phyloP scores from a whole-genome alignment of 1,284 basidiomycete genomes.

The Trichosporon ovoides region DNA sequence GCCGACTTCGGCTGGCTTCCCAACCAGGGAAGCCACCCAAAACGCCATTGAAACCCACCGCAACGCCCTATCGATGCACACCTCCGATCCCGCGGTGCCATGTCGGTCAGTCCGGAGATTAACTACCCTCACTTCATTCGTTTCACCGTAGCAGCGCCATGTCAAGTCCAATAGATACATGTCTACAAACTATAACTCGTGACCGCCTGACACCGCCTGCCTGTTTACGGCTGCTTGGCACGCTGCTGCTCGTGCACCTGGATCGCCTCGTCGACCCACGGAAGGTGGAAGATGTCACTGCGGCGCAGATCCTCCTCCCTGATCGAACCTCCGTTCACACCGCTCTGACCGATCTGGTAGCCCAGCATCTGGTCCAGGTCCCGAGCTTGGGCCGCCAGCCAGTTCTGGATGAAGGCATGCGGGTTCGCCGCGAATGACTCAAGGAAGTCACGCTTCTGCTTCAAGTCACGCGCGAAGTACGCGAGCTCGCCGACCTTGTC shows the following conservation, averaged over 20 bases:
- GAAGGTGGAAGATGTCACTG: conserved; percentile 81
- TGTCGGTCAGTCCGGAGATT: too few relatives aligned
- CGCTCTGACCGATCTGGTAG: conserved; percentile 63
- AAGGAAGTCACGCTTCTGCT: conserved; percentile 81
- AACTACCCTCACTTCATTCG: too few relatives aligned
- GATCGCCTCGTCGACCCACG: conserved; percentile 62
- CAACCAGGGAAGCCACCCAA: too few relatives aligned
- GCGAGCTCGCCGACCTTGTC: conserved; percentile 78
- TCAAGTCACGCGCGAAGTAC: conserved; percentile 76
- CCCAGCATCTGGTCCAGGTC: conserved; percentile 86
- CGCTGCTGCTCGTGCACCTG: conserved; percentile 43
- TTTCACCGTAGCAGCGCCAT: too few relatives aligned
- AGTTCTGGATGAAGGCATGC: conserved; percentile 72
- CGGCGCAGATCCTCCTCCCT: conserved; percentile 79
- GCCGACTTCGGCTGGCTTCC: too few relatives aligned
- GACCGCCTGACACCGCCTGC: neutral
- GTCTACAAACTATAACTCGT: too few relatives aligned
- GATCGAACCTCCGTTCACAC: conserved; percentile 52
- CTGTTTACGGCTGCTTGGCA: conserved; percentile 14
- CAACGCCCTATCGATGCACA: too few relatives aligned
- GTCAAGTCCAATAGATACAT: too few relatives aligned
- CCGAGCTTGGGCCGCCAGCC: conserved; percentile 83
- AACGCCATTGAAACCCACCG: too few relatives aligned
- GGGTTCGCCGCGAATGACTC: conserved; percentile 62
- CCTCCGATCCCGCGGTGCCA: too few relatives aligned